phyloP scores from a whole-genome alignment of 768 basidiomycete species.

The Panaeolus cyanescens region DNA sequence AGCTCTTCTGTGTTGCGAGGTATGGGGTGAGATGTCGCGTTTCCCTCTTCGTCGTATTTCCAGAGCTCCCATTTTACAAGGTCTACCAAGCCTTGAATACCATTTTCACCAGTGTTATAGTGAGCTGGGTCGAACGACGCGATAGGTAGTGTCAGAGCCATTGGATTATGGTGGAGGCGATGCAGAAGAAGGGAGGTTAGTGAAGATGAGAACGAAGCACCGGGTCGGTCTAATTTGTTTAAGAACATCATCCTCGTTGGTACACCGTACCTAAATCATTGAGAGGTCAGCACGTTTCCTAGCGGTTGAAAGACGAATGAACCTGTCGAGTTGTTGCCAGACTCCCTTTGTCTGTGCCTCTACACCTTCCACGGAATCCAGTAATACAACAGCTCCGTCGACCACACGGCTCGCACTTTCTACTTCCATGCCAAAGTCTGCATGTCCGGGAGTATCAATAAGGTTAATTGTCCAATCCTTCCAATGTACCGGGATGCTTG shows the following conservation, averaged over 20 bases:
- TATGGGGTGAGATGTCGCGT: conserved; percentile 44
- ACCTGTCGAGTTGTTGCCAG: conserved; percentile 88
- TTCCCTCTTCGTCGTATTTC: conserved; percentile 65
- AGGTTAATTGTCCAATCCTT: conserved; percentile 84
- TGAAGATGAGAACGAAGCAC: conserved; percentile 76
- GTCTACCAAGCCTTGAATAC: conserved; percentile 83
- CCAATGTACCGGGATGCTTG: conserved; percentile 88
- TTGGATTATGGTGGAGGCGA: conserved; percentile 74
- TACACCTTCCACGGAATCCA: conserved; percentile 91
- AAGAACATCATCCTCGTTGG: conserved; percentile 77
- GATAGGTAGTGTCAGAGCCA: conserved; percentile 70
- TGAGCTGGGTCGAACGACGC: conserved; percentile 71
- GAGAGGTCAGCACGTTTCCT: not conserved
- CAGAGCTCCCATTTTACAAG: conserved; percentile 83
- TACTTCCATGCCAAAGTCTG: conserved; percentile 97
- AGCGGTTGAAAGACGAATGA: conserved; percentile 35
- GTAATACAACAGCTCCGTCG: conserved; percentile 85
- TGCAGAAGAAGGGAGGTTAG: conserved; percentile 73
- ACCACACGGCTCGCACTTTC: conserved; percentile 91
- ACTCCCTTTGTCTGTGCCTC: conserved; percentile 90
- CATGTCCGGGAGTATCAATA: conserved; percentile 90
- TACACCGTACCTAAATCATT: conserved; percentile 67
- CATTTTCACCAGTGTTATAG: conserved; percentile 77
- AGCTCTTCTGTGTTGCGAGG: conserved; percentile 53
- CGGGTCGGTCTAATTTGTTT: conserved; percentile 88